These are phyloP conservation scores for Hypomontagnella submonticulosa DNA, from an alignment of 495 filamentous ascomycete genomes.

Conservation along the genomic window DNA sequence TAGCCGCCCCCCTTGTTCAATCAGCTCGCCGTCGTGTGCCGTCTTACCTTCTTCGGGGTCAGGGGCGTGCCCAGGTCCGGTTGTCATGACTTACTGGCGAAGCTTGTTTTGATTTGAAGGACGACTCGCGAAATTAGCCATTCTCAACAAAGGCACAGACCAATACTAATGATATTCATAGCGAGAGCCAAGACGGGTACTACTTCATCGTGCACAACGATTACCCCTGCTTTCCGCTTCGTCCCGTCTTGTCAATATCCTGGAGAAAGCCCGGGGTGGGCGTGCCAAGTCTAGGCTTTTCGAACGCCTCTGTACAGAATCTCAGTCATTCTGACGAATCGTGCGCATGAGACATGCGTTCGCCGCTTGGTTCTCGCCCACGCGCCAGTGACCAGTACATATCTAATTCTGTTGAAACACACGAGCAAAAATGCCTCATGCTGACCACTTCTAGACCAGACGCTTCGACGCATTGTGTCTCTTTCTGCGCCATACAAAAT, in stretches of 20 bases:
- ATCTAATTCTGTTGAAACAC: slow-evolving; percentile 24
- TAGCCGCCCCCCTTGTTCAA: slow-evolving; percentile 15
- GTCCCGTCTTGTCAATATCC: slow-evolving; percentile 36
- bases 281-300: slow-evolving; percentile 28
- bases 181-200: slow-evolving; percentile 43
- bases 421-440: slow-evolving; percentile 38
- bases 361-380: neutral
- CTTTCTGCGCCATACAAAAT: slow-evolving; percentile 13
- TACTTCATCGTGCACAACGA: slow-evolving; percentile 37
- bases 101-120: slow-evolving; percentile 39
- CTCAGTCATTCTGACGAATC: slow-evolving; percentile 15
- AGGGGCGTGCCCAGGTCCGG: slow-evolving; percentile 19
- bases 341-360: slow-evolving; percentile 29
- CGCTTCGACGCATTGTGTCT: slow-evolving; percentile 13
- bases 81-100: slow-evolving; percentile 30
- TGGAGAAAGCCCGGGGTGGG: slow-evolving; percentile 14
- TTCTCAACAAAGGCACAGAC: slow-evolving; percentile 21
- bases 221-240: slow-evolving; percentile 33
- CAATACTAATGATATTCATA: slow-evolving; percentile 11
- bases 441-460: slow-evolving; percentile 24
- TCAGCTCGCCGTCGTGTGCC: slow-evolving; percentile 40
- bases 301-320: slow-evolving; percentile 9
- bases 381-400: slow-evolving; percentile 5
- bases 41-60: slow-evolving; percentile 38
- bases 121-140: slow-evolving; percentile 21